A percentile compares a stretch with the other conserved stretches of the same genome.
phyloP scores from a whole-genome alignment of 139 green algal species.

The Chlamydomonas eustigma region DNA sequence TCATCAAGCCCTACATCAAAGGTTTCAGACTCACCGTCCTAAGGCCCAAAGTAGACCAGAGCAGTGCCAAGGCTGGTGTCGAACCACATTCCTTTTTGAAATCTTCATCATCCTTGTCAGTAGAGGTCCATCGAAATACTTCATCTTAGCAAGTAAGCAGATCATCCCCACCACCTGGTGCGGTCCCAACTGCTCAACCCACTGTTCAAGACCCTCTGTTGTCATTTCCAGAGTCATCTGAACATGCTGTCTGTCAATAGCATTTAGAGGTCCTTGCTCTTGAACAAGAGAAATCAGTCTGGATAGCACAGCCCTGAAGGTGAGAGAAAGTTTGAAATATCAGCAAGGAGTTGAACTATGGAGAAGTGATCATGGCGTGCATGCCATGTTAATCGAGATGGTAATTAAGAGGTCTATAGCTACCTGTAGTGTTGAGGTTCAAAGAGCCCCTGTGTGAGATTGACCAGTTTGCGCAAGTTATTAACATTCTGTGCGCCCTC shows the following conservation, averaged over 20 bases:
- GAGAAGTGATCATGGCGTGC: background rate
- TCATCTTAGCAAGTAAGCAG: background rate
- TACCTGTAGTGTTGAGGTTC: background rate
- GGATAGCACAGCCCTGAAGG: background rate
- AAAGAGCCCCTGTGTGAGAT: background rate
- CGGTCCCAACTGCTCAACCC: background rate
- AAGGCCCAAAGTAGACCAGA: slow-evolving; percentile 10
- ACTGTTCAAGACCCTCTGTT: background rate
- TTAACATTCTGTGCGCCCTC: background rate
- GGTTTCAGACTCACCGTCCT: background rate
- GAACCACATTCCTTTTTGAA: background rate
- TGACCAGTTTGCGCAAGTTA: background rate
- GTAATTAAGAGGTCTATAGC: too few relatives aligned
- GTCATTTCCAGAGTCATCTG: background rate
- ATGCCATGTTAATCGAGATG: background rate
- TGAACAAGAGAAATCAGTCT: background rate
- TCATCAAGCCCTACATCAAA: too few relatives aligned
- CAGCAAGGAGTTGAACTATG: background rate
- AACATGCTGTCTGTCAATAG: background rate
- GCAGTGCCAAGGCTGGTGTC: background rate
- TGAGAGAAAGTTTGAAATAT: background rate
- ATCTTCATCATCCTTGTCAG: background rate
- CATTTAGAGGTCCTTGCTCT: background rate
- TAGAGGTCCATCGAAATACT: background rate
- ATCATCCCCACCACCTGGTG: background rate